Percentiles rank a stretch among this genome's conserved stretches.
Evolutionary conservation across 805 yeast species (phyloP).

Genomic region (Saccharomycopsis selenospora): DNA sequence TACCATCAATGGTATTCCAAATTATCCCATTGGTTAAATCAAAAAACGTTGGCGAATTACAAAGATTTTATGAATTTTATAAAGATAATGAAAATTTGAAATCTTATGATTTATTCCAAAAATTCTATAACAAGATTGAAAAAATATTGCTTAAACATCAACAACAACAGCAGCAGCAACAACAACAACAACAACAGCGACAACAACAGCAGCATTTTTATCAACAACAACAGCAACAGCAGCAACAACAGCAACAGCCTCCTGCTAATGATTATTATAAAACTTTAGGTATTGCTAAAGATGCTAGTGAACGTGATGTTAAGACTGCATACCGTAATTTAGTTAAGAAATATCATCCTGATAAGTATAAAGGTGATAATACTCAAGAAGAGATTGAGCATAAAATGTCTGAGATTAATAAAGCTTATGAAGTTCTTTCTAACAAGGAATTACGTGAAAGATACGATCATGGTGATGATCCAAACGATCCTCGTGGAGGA

Average conservation of each 20-base stretch:
- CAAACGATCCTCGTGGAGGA: conserved; percentile 32
- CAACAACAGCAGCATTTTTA: conserved; percentile 29
- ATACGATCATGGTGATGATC: conserved; percentile 60
- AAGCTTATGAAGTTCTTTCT: conserved; percentile 82
- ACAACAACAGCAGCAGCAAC: conserved; percentile 37
- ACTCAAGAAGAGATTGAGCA: conserved; percentile 63
- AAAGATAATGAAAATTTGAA: conserved; percentile 12
- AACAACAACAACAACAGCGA: conserved; percentile 42
- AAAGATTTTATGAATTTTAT: conserved; percentile 13
- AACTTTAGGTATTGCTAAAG: conserved; percentile 55
- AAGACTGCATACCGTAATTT: conserved; percentile 74
- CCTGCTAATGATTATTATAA: conserved; percentile 70
- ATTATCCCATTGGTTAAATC: conserved; percentile 9
- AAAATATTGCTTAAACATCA: conserved; percentile 31
- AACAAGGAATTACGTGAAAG: conserved; percentile 54
- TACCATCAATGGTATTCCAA: conserved; percentile 14
- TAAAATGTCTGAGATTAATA: conserved; percentile 87
- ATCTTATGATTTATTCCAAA: conserved; percentile 22
- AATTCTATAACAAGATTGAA: conserved; percentile 26
- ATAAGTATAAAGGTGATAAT: conserved; percentile 69
- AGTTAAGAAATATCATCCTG: conserved; percentile 85
- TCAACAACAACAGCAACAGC: conserved; percentile 33
- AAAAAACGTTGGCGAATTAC: conserved; percentile 13
- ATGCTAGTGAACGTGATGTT: conserved; percentile 65
- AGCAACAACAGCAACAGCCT: conserved; percentile 31